A percentile compares a stretch with the other conserved stretches of the same genome.
phyloP scores from a whole-genome alignment of 805 yeast genomes.

The Sugiyamaella americana region DNA sequence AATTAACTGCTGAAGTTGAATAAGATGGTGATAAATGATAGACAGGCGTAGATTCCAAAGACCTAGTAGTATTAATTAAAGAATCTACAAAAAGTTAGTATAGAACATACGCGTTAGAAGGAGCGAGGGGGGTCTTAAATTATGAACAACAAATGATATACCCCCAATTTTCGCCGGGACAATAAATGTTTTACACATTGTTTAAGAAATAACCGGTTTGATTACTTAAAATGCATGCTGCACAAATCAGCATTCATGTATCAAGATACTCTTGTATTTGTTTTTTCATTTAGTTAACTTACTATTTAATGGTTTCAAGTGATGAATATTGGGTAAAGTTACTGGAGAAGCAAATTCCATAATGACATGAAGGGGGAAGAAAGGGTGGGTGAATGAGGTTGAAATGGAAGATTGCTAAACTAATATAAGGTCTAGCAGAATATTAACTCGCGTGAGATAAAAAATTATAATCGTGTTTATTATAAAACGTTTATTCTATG shows the following conservation, averaged over 20 bases:
- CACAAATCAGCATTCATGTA: neutral
- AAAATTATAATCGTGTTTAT: too few species aligned
- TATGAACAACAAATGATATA: too few species aligned
- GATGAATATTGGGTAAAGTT: neutral
- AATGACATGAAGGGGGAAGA: neutral
- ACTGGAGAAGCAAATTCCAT: neutral
- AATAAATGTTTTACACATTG: neutral
- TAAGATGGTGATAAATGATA: neutral
- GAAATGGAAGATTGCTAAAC: too few species aligned
- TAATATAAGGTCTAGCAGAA: too few species aligned
- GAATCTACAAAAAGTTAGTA: neutral
- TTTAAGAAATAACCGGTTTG: neutral
- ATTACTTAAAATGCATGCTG: neutral
- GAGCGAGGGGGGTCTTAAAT: too few species aligned
- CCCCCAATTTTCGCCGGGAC: too few species aligned
- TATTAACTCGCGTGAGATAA: too few species aligned
- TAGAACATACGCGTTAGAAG: neutral
- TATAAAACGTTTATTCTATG: too few species aligned
- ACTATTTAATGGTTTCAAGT: neutral
- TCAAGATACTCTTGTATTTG: too few species aligned
- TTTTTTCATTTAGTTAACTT: neutral
- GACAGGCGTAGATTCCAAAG: neutral
- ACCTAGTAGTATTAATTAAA: neutral
- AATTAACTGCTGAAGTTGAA: neutral
- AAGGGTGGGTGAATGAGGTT: neutral